Conservation (phyloP, 2,329 filamentous ascomycete genomes). For the Didymella keratinophila region DNA sequence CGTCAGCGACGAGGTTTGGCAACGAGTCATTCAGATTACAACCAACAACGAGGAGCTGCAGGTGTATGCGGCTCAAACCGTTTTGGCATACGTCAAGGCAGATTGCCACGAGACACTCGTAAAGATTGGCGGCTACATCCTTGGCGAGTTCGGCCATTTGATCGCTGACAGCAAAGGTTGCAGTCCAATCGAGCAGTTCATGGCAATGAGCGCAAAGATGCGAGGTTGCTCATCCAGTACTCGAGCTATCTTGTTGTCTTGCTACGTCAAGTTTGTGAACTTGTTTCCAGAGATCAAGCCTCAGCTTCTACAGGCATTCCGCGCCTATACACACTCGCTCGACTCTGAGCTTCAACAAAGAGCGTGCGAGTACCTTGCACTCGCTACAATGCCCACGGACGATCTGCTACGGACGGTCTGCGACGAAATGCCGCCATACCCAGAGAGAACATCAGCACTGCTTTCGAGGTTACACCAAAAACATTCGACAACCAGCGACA, state of each 20-base stretch:
- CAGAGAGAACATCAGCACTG: constrained; percentile 89
- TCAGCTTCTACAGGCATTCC: constrained; percentile 88
- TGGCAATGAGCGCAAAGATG: constrained; percentile 90
- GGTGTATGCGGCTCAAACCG: constrained; percentile 93
- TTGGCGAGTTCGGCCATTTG: constrained; percentile 96
- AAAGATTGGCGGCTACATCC: constrained; percentile 95
- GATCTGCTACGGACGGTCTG: constrained; percentile 92
- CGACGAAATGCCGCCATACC: constrained; percentile 99
- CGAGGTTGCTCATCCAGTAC: constrained; percentile 87
- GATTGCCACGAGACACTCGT: constrained; percentile 96
- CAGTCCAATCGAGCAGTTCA: constrained; percentile 95
- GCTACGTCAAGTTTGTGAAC: constrained; percentile 97
- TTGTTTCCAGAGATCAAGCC: constrained; percentile 98
- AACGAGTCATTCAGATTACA: constrained; percentile 97
- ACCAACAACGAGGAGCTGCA: constrained; percentile 99
- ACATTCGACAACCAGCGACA: constrained; percentile 90
- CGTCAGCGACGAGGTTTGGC: constrained; percentile 99
- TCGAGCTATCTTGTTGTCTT: constrained; percentile 91
- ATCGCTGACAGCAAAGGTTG: constrained; percentile 91
- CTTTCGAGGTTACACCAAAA: constrained; percentile 94
- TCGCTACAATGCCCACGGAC: constrained; percentile 86
- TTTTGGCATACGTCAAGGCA: constrained; percentile 91
- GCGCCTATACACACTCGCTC: constrained; percentile 89
- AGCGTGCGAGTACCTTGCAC: constrained; percentile 90
- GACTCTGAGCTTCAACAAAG: constrained; percentile 96